A percentile compares a stretch with the other conserved stretches of the same genome.
phyloP scores from a whole-genome alignment of 2,329 filamentous ascomycete species.

The Dryadomyces sulphureus region DNA sequence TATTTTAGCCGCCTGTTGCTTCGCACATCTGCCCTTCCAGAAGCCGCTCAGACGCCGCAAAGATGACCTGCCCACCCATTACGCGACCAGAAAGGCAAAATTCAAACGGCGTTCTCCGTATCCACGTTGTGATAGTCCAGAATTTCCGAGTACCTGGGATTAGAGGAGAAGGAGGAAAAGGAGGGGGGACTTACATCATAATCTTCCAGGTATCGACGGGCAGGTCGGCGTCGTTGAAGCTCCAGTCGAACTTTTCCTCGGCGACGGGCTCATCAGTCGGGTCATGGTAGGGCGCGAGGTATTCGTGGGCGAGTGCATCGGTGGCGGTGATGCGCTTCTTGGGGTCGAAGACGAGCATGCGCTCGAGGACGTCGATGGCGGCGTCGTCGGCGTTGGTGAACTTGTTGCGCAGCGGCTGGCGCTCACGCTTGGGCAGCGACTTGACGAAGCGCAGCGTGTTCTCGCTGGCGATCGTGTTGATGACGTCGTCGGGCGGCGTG shows the following conservation, averaged over 20 bases:
- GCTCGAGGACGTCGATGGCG: conserved; percentile 89
- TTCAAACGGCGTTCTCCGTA: conserved; percentile 26
- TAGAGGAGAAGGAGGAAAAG: not conserved
- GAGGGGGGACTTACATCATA: conserved; percentile 66
- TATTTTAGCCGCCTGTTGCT: not conserved
- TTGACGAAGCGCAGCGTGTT: conserved; percentile 98
- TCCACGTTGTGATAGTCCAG: conserved; percentile 97
- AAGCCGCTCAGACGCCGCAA: not conserved
- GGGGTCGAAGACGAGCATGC: conserved; percentile 98
- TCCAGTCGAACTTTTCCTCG: conserved; percentile 98
- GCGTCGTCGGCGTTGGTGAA: conserved; percentile 85
- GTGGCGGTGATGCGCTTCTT: conserved; percentile 83
- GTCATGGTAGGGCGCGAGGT: conserved; percentile 93
- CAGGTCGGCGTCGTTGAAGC: conserved; percentile 94
- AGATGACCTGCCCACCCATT: not conserved
- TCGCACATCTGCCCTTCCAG: not conserved
- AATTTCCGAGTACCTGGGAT: conserved; percentile 88
- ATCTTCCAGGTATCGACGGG: conserved; percentile 99
- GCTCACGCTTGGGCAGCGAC: conserved; percentile 86
- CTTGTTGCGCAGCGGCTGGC: conserved; percentile 72
- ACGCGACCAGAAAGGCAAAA: not conserved
- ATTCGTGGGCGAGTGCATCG: conserved; percentile 78
- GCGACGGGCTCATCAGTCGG: conserved; percentile 90
- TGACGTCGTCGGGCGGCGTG: conserved; percentile 94
- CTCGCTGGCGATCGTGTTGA: conserved; percentile 95